A percentile compares a stretch with the other conserved stretches of the same genome.
Evolutionary conservation across 352 stramenopile species (phyloP).

Genomic region (Globisporangium echinulatum): DNA sequence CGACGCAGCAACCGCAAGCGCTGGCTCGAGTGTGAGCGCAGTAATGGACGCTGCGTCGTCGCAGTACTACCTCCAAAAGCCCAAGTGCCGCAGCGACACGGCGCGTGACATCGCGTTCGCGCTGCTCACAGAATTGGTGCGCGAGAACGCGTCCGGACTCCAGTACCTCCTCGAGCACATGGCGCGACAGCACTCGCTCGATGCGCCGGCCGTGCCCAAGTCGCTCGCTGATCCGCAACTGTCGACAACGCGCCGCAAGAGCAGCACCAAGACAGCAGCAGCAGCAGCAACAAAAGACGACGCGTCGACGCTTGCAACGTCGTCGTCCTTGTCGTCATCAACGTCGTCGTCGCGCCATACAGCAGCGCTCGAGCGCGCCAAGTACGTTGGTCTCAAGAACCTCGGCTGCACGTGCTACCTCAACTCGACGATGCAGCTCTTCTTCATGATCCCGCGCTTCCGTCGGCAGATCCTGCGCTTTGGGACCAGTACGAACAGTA

Average conservation of each 20-base stretch:
- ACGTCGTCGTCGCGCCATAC: not conserved
- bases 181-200: constrained; percentile 66
- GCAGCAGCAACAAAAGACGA: constrained; percentile 11
- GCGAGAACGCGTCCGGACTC: constrained; percentile 53
- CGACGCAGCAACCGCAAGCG: constrained; percentile 10
- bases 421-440: constrained; percentile 93
- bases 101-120: constrained; percentile 74
- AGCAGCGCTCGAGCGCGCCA: constrained; percentile 38
- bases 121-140: constrained; percentile 58
- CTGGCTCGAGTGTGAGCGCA: not conserved
- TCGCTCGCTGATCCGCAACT: constrained; percentile 12
- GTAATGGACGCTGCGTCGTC: constrained; percentile 26
- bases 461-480: constrained; percentile 79
- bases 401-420: constrained; percentile 95
- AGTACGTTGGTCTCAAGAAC: constrained; percentile 93
- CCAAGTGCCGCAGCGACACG: constrained; percentile 75
- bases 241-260: constrained; percentile 40
- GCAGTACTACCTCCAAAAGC: constrained; percentile 72
- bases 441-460: constrained; percentile 93
- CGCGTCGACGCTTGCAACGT: not conserved
- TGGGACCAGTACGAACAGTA: constrained; percentile 1
- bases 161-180: constrained; percentile 71
- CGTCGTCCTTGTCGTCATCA: no score
- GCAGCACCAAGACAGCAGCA: constrained; percentile 21
- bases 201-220: constrained; percentile 29